Evolutionary conservation across 2,329 filamentous ascomycete species (phyloP), one percentile per base, ranked within the genome.

Genomic region (Blastomyces silverae): DNA sequence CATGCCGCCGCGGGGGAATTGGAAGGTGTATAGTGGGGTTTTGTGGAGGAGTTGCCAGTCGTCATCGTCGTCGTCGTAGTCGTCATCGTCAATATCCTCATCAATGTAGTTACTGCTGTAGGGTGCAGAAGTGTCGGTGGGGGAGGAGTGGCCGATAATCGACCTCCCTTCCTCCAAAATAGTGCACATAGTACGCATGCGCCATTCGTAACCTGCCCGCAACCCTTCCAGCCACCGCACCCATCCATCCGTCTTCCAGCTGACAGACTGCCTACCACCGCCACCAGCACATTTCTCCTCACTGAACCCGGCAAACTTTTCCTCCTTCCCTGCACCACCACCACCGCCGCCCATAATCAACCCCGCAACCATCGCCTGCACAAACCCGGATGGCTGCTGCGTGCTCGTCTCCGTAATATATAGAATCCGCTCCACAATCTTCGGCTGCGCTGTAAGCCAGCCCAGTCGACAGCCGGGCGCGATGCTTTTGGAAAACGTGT

Each of bases 401-500:
- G 92, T 96, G 22, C 84, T 84, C 0, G 85, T 83, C 76, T 97
- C 92, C 25, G 87, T 88, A 71, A 95, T 89, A 64, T 89, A 88
- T 20, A 82, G 73, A 37, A 94, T 79, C 7, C 89, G 86, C 75
- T 95, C 90, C 58, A 92, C 82, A 59, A 97, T 79, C 0, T 80
- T 86, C 1, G 92, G 91, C 72, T 95, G 89, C 0, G 89, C 88
- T 0, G 92, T 96, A 69, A 96, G 87, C 91, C 92, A 97, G 52
- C 93, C 93, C 1, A 97, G 80, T 39, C 93, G 87, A 73, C 91
- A 95, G 1, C 93, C 93, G 0, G 93, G 93, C 0, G 92, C 92
- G 22, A 96, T 84, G 0, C 91, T 95, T 79, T 97, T 97, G 72
- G 90, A 94, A 76, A 97, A 97, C 0, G 92, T 96, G 75, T 97